Percentiles rank a stretch among this genome's conserved stretches.
Conservation (phyloP, 805 yeast genomes). For the Candida lessepsii region DNA sequence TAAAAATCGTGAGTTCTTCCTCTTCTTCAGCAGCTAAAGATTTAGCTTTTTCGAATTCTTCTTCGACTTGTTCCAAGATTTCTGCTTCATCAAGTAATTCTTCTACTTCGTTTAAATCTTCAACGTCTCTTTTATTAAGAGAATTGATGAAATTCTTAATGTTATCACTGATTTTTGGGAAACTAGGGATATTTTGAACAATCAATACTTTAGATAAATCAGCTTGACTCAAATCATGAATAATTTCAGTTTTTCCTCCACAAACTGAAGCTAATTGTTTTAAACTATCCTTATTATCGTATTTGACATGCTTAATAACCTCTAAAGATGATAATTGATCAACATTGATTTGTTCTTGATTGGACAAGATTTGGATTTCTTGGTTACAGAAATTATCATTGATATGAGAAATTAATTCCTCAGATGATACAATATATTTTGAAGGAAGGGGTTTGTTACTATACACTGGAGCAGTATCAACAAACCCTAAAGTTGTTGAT, state of each 20-base stretch:
- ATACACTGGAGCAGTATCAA: slow-evolving; percentile 19
- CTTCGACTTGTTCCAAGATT: slow-evolving; percentile 23
- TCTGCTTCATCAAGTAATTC: slow-evolving; percentile 1
- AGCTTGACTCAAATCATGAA: slow-evolving; percentile 1
- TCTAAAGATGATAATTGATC: background rate
- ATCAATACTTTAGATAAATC: slow-evolving; percentile 1
- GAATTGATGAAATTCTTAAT: slow-evolving; percentile 8
- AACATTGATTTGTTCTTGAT: background rate
- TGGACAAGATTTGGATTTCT: slow-evolving; percentile 3
- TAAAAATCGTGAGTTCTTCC: slow-evolving; percentile 19
- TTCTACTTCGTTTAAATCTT: too few species aligned
- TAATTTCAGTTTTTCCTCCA: slow-evolving; percentile 5
- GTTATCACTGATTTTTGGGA: slow-evolving; percentile 2
- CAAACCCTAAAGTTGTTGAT: slow-evolving; percentile 18
- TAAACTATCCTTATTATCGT: background rate
- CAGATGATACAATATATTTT: slow-evolving; percentile 18
- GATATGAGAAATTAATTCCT: slow-evolving; percentile 16
- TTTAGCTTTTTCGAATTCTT: slow-evolving; percentile 34
- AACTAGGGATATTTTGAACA: slow-evolving; percentile 7
- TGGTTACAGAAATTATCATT: slow-evolving; percentile 9
- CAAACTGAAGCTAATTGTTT: slow-evolving; percentile 2
- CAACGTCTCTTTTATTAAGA: slow-evolving; percentile 19
- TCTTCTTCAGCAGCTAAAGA: slow-evolving; percentile 29
- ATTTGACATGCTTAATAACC: slow-evolving; percentile 6
- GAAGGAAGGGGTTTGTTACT: slow-evolving; percentile 7